A percentile compares a stretch with the other conserved stretches of the same genome.
phyloP scores from a whole-genome alignment of 2,329 filamentous ascomycete genomes.

The Cladophialophora immunda region DNA sequence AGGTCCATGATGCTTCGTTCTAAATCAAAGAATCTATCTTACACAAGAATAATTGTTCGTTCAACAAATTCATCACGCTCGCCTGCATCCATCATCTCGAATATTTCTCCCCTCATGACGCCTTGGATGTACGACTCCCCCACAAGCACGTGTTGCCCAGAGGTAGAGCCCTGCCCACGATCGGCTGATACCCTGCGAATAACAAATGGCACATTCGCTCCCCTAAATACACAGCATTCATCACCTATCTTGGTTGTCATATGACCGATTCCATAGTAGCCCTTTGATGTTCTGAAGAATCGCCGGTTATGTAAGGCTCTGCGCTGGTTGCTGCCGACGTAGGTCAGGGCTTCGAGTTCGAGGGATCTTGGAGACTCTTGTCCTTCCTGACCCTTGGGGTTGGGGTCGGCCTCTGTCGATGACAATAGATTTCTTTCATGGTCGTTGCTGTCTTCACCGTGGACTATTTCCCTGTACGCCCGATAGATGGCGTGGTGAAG shows the following conservation, averaged over 20 bases:
- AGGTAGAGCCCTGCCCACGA: neutral
- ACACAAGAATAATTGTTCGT: conserved; percentile 1
- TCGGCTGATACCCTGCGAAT: conserved; percentile 12
- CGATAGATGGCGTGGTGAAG: conserved; percentile 21
- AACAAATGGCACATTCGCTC: conserved; percentile 26
- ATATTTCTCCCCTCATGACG: conserved; percentile 27
- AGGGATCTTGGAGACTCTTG: conserved; percentile 4
- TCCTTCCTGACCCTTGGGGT: neutral
- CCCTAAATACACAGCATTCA: conserved; percentile 25
- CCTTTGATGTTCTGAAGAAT: conserved; percentile 25
- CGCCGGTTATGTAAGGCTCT: conserved; percentile 24
- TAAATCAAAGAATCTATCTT: neutral
- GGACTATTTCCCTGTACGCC: conserved; percentile 13
- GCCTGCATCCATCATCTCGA: conserved; percentile 4
- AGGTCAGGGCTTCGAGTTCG: conserved; percentile 13
- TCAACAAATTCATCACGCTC: neutral
- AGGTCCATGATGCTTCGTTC: neutral
- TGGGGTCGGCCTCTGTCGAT: neutral
- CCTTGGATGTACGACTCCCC: conserved; percentile 32
- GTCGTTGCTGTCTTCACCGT: neutral
- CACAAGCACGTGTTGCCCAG: conserved; percentile 10
- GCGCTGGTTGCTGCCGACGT: conserved; percentile 19
- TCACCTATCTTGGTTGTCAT: conserved; percentile 18
- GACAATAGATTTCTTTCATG: neutral
- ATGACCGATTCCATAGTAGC: conserved; percentile 30